A percentile compares a stretch with the other conserved stretches of the same genome.
These are phyloP conservation scores for Lepiota subincarnata DNA, from an alignment of 768 basidiomycete species.

Conservation along the genomic window DNA sequence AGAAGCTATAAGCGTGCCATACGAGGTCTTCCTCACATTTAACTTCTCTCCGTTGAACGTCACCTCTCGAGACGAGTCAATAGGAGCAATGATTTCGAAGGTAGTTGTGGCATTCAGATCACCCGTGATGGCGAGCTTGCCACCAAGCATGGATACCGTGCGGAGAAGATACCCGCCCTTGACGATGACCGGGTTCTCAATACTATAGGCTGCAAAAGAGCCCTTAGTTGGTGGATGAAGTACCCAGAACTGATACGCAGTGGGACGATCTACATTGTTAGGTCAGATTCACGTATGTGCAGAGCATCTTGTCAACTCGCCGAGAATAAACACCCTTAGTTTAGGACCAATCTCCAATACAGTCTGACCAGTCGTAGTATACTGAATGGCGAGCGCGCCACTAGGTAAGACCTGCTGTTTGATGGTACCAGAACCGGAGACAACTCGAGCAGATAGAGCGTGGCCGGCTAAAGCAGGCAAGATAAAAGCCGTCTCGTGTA, in stretches of 20 bases:
- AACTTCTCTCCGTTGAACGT: constrained; percentile 40
- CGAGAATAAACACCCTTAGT: constrained; percentile 39
- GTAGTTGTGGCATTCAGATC: constrained; percentile 39
- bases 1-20: constrained; percentile 36
- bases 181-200: constrained; percentile 39
- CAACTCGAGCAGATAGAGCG: constrained; percentile 26
- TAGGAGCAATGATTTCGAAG: constrained; percentile 47
- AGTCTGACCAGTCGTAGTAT: constrained; percentile 41
- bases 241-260: constrained; percentile 50
- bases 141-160: constrained; percentile 29
- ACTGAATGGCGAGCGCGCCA: constrained; percentile 38
- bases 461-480: constrained; percentile 19
- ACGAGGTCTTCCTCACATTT: constrained; percentile 29
- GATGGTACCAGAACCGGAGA: constrained; percentile 32
- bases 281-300: background rate
- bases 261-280: constrained; percentile 34
- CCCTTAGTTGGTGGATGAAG: constrained; percentile 38
- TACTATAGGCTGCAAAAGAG: constrained; percentile 32
- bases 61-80: constrained; percentile 31
- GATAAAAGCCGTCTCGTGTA: constrained; percentile 47
- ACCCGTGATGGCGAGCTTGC: constrained; percentile 38
- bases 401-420: constrained; percentile 31
- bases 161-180: constrained; percentile 48
- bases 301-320: constrained; percentile 19
- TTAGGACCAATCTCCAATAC: constrained; percentile 40